Percentiles rank a stretch among this genome's conserved stretches.
These are phyloP conservation scores for Xylaria sp. DNA, from an alignment of 2,329 filamentous ascomycete genomes.

Conservation along the genomic window DNA sequence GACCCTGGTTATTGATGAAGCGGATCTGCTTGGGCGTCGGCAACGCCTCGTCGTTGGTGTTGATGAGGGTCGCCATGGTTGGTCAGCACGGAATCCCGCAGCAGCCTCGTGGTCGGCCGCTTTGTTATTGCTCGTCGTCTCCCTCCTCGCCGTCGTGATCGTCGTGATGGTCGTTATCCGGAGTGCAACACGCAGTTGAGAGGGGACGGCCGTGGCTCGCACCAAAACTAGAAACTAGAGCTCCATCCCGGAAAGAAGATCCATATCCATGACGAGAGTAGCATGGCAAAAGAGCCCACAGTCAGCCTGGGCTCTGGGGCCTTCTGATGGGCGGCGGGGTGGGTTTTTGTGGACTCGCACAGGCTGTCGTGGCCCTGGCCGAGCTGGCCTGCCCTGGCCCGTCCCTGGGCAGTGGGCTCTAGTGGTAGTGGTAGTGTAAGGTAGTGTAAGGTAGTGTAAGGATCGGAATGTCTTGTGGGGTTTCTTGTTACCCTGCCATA, in stretches of 20 bases:
- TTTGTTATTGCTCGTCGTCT: background rate
- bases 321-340: constrained; percentile 31
- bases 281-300: constrained; percentile 22
- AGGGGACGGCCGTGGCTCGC: constrained; percentile 27
- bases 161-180: background rate
- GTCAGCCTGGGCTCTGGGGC: constrained; percentile 31
- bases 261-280: constrained; percentile 27
- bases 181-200: constrained; percentile 12
- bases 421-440: too few species aligned
- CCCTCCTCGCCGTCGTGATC: background rate
- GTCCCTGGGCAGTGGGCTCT: constrained; percentile 19
- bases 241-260: constrained; percentile 34
- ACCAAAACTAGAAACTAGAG: constrained; percentile 32
- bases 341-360: constrained; percentile 34
- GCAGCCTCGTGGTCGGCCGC: constrained; percentile 13
- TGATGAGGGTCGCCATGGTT: constrained; percentile 61
- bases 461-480: constrained; percentile 24
- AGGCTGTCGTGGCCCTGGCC: constrained; percentile 29
- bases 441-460: too few species aligned
- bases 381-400: too few species aligned
- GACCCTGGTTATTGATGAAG: constrained; percentile 84
- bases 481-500: background rate
- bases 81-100: constrained; percentile 35
- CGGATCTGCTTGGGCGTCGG: constrained; percentile 71
- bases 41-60: constrained; percentile 49